Base-by-base conservation (phyloP, 495 filamentous ascomycete genomes). In the Talaromyces proteolyticus region DNA sequence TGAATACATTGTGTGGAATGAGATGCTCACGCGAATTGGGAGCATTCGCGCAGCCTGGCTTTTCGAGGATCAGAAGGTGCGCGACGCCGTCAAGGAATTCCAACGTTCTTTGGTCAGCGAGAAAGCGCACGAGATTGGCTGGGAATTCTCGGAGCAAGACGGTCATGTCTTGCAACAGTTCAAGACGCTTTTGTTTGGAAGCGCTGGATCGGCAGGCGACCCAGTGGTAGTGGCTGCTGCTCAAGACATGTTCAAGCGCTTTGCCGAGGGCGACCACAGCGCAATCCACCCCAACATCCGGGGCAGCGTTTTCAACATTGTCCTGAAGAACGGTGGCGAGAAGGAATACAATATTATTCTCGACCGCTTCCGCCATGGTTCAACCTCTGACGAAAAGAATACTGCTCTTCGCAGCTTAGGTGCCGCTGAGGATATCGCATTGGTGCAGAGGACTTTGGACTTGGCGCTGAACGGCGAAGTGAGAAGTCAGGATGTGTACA, bases 401-500 rank as follows among this genome's bases (percentile, higher is more conserved):
- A 93, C 90, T n/a, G 91, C 92, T 0, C 80, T 98, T 26, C 88
- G 93, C 54, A 82, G 81, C 52, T 77, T 98, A 7, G 91, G 93
- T 42, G 80, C 89, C 45, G 82, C 89, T 24, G 85, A 86, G 54
- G 73, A 85, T 40, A 81, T 87, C 12, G 78, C 82, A 44, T 82
- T 96, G 42, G 92, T 96, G 67, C 66, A 89, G 64, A 81, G 82
- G 49, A 92, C 91, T 2, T 78, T 98, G 16, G 75, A 67, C 7
- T 72, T 95, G 26, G 81, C 91, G 39, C 75, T 88, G 51, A 81
- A 84, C 65, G 78, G 84, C 37, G 87, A 95, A 53, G 89, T 98
- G 66, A 94, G 95, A 74, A 90, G 85, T 56, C 93, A 98, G 69
- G 93, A 98, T 60, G 84, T 98, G 55, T 97, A 96, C 73, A 83